phyloP scores from a whole-genome alignment of 2,329 filamentous ascomycete species.

The Escovopsis sp. region DNA sequence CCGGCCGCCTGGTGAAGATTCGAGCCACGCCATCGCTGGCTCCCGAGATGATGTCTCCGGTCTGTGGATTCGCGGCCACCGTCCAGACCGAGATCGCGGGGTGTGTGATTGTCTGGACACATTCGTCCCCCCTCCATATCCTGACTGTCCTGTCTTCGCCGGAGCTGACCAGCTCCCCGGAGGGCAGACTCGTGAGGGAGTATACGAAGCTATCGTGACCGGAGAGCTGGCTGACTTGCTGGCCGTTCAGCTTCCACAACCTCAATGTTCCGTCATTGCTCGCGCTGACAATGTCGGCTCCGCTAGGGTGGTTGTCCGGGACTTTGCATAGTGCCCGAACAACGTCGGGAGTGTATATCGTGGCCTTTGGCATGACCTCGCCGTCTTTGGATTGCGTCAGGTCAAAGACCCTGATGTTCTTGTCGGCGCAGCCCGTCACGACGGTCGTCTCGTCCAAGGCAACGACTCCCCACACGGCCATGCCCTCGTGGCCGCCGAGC shows the following conservation, averaged over 20 bases:
- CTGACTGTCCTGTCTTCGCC: constrained; percentile 90
- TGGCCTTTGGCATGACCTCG: constrained; percentile 35
- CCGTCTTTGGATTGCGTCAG: constrained; percentile 45
- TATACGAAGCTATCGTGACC: constrained; percentile 97
- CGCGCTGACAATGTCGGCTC: constrained; percentile 86
- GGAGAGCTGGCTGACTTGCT: constrained; percentile 59
- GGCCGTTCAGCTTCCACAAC: constrained; percentile 70
- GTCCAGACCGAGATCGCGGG: constrained; percentile 94
- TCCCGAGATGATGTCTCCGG: constrained; percentile 85
- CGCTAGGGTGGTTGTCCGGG: constrained; percentile 59
- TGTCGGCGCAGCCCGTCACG: constrained; percentile 86
- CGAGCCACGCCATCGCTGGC: constrained; percentile 78
- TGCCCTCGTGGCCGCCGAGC: constrained; percentile 59
- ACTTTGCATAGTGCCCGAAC: constrained; percentile 79
- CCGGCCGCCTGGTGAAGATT: constrained; percentile 61
- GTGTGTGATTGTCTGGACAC: constrained; percentile 90
- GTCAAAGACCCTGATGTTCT: constrained; percentile 73
- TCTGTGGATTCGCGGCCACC: constrained; percentile 68
- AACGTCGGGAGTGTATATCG: constrained; percentile 58
- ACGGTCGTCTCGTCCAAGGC: constrained; percentile 67
- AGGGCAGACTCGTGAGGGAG: constrained; percentile 59
- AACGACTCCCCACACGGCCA: constrained; percentile 80
- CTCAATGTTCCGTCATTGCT: constrained; percentile 85
- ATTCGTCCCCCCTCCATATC: constrained; percentile 71
- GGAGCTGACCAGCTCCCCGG: constrained; percentile 78